Base-by-base conservation (phyloP, 768 basidiomycete species). In the Mycena galopus region DNA sequence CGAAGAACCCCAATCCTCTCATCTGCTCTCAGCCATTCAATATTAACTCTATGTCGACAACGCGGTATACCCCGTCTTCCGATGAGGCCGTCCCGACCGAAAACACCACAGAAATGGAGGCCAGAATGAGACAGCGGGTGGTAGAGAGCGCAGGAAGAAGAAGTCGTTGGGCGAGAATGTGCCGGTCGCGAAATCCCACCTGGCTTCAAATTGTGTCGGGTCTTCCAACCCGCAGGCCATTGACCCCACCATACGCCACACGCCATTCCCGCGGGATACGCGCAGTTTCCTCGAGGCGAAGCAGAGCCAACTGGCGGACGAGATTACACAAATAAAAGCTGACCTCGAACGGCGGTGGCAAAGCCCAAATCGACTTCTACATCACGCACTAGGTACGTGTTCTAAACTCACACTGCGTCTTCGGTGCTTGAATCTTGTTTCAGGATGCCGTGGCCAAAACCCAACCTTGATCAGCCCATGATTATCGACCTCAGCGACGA, bases 401-500 rank as follows among this genome's bases (percentile, higher is more conserved):
- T n/a, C n/a, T n/a, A n/a, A n/a, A 37, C 35, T 37, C 14, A 37
- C 35, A 37, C 35, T 6, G n/a, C n/a, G n/a, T n/a, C 14, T 37
- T 14, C 8, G 35, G 35, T 37, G 14, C 35, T 37, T 37, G 35
- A 47, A 25, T 27, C 44, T 47, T 29, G 30, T 50, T 47, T 3
- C 55, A 66, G 63, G 33, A 56, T 35, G 23, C 35, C 25, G 30
- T 73, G 68, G 73, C 73, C 73, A 11, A 23, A 57, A 32, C 66
- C 14, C n/a, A 57, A 65, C 58, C 42, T n/a, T 1, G n/a, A n/a
- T n/a, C 21, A 60, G 16, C 25, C 58, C 11, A 6, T 70, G 58
- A 55, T 70, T 39, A 12, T 66, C 9, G 35, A 64, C 32, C 50
- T 66, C 29, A 70, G 68, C 55, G 73, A 73, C 59, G 73, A 73